Base-by-base conservation (phyloP, 1,139 yeast genomes). In the Candida tropicalis region DNA sequence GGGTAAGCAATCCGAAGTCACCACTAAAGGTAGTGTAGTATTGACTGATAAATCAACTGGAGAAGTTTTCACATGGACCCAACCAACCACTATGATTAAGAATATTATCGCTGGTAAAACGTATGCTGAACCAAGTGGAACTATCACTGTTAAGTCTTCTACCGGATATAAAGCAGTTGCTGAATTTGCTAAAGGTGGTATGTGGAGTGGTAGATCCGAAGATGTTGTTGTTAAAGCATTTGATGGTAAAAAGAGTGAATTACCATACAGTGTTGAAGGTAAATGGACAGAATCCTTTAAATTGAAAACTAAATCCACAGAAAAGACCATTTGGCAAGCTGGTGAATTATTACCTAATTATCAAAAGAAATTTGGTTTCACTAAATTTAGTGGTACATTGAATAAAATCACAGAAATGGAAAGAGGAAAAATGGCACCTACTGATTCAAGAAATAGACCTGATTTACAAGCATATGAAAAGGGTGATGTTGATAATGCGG, bases 31-130 rank as follows among this genome's bases (percentile, higher is more conserved):
- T 32, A 68, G 68, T 11, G 69, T 84, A 5, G 75, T 75, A 39
- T 69, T 90, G 40, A 71, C 74, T 1, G 70, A 83, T 38, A 79
- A 76, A 57, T 47, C 65, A 8, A 75, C 87, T 0, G 91, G 91
- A 4, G 96, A 87, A 56, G 73, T 75, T 4, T 87, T 82, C 58
- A 79, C 81, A 47, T 93, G 96, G 93, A 62, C 70, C 15, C 93
- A 85, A 53, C 97, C 99, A 8, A 81, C 87, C 1, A 82, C 95
- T 0, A 75, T 88, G 58, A 68, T 93, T 57, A 84, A 93, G 55
- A 91, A 91, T 58, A 75, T 93, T 42, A 83, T 93, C 57, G 96
- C 97, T 3, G 99, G 99, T 24, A 98, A 93, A 56, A 87, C 89
- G 61, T 93, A 90, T 61, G 73, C 89, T n/a, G 99, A 93, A 60